Conservation (phyloP, 306 rosid genomes). For the Pyrus betulifolia region DNA sequence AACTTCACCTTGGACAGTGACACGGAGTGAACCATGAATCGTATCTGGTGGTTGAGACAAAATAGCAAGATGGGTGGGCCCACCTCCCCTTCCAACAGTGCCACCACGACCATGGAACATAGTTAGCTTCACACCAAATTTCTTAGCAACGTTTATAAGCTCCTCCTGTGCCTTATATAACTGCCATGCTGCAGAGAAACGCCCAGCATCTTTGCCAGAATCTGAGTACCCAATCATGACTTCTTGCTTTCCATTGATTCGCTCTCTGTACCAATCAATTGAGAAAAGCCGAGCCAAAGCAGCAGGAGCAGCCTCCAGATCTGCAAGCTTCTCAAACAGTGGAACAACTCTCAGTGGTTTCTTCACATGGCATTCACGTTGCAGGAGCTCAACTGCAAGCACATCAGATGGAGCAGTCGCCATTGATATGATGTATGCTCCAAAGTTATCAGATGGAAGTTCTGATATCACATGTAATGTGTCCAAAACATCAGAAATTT, state of each 20-base stretch:
- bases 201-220: conserved; percentile 97
- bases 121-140: conserved; percentile 79
- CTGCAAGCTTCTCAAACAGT: conserved; percentile 86
- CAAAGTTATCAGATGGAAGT: conserved; percentile 83
- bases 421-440: conserved; percentile 97
- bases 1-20: conserved; percentile 96
- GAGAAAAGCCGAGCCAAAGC: conserved; percentile 88
- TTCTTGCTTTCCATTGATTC: conserved; percentile 88
- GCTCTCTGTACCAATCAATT: conserved; percentile 70
- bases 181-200: conserved; percentile 97
- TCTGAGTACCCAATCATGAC: conserved; percentile 99
- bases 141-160: conserved; percentile 75
- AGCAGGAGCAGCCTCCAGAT: conserved; percentile 93
- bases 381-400: conserved; percentile 88
- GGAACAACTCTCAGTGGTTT: conserved; percentile 88
- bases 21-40: conserved; percentile 92
- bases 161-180: conserved; percentile 96
- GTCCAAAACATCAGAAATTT: conserved; percentile 79
- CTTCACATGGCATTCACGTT: conserved; percentile 78
- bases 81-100: conserved; percentile 98
- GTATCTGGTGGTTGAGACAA: conserved; percentile 96
- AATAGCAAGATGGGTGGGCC: conserved; percentile 97
- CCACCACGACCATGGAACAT: conserved; percentile 99
- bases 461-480: conserved; percentile 85
- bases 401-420: conserved; percentile 96